Conservation (phyloP, 1,284 basidiomycete genomes). For the Boletus mariae region DNA sequence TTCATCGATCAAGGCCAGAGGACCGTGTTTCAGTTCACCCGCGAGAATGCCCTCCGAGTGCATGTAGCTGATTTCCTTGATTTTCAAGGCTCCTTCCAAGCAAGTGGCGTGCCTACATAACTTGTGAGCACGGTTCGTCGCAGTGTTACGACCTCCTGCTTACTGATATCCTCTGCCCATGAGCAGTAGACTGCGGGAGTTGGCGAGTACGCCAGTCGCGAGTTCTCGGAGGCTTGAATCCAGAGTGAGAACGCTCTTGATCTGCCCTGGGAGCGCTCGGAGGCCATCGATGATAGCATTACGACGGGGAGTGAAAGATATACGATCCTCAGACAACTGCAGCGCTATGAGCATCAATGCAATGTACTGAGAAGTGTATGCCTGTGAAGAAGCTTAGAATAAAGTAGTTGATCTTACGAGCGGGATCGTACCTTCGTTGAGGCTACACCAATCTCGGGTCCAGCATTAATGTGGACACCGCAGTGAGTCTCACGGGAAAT, state of each 20-base stretch:
- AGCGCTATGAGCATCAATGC: slow-evolving; percentile 98
- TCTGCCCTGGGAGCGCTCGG: slow-evolving; percentile 86
- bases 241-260: slow-evolving; percentile 82
- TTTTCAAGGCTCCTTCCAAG: slow-evolving; percentile 97
- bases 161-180: slow-evolving; percentile 99
- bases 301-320: slow-evolving; percentile 87
- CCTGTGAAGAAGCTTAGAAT: slow-evolving; percentile 43
- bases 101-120: slow-evolving; percentile 80
- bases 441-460: slow-evolving; percentile 98
- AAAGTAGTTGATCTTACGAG: neutral
- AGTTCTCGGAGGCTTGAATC: slow-evolving; percentile 83
- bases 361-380: slow-evolving; percentile 99
- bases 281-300: slow-evolving; percentile 94
- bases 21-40: slow-evolving; percentile 98
- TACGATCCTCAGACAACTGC: slow-evolving; percentile 95
- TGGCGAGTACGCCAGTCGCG: slow-evolving; percentile 73
- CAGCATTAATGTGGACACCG: slow-evolving; percentile 99
- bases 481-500: slow-evolving; percentile 98
- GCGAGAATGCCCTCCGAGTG: slow-evolving; percentile 93
- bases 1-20: slow-evolving; percentile 95
- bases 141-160: slow-evolving; percentile 18
- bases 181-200: slow-evolving; percentile 87
- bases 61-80: slow-evolving; percentile 98
- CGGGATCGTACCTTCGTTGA: slow-evolving; percentile 82
- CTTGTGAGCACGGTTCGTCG: slow-evolving; percentile 1